These are phyloP conservation scores for Fusarium sp. DNA, from an alignment of 2,329 filamentous ascomycete genomes.

Conservation along the genomic window DNA sequence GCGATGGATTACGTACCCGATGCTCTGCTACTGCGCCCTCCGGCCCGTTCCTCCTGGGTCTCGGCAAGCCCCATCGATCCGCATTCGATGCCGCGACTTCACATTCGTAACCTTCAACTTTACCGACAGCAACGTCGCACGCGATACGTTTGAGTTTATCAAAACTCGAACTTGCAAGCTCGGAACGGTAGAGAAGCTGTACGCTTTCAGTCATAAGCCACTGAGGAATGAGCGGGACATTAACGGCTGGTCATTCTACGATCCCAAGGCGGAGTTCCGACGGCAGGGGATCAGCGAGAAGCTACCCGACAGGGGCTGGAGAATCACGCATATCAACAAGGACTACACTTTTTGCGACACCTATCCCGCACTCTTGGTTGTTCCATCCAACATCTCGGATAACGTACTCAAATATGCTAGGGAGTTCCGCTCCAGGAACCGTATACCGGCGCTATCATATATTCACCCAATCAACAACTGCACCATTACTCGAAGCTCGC, in stretches of 20 bases:
- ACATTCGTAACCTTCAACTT: slow-evolving; percentile 95
- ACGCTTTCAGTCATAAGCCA: slow-evolving; percentile 88
- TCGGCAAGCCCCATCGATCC: slow-evolving; percentile 81
- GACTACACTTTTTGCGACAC: slow-evolving; percentile 94
- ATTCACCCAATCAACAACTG: slow-evolving; percentile 98
- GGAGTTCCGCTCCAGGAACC: slow-evolving; percentile 86
- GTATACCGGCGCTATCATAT: slow-evolving; percentile 92
- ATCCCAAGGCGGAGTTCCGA: slow-evolving; percentile 85
- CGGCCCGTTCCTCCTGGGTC: slow-evolving; percentile 78
- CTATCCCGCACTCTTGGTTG: slow-evolving; percentile 86
- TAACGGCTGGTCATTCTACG: slow-evolving; percentile 87
- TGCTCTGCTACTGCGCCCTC: slow-evolving; percentile 84
- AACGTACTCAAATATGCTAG: slow-evolving; percentile 95
- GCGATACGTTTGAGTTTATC: slow-evolving; percentile 90
- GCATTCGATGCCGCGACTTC: slow-evolving; percentile 92
- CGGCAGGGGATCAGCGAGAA: slow-evolving; percentile 90
- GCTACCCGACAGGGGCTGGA: slow-evolving; percentile 83
- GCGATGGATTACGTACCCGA: slow-evolving; percentile 94
- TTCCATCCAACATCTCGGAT: slow-evolving; percentile 93
- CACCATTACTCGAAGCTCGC: slow-evolving; percentile 93
- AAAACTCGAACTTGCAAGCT: slow-evolving; percentile 83
- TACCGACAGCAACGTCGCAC: slow-evolving; percentile 76
- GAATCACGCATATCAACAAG: slow-evolving; percentile 88
- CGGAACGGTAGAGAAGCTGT: slow-evolving; percentile 86
- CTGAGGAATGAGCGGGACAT: slow-evolving; percentile 78